phyloP scores from a whole-genome alignment of 2,329 filamentous ascomycete genomes.

The Talaromyces sp. region DNA sequence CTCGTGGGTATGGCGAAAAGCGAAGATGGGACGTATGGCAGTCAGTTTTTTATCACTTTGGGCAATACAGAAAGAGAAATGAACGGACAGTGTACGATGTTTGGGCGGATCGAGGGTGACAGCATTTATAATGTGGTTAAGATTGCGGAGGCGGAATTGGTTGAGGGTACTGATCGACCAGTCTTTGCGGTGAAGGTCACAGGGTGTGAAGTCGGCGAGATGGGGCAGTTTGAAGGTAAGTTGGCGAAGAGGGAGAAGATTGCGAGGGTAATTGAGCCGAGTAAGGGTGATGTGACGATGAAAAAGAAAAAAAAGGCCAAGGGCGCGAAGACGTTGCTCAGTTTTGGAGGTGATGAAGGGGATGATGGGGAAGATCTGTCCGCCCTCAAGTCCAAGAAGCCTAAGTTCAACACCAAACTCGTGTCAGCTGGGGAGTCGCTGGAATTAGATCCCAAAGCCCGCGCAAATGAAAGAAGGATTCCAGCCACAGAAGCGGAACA shows the following conservation, averaged over 20 bases:
- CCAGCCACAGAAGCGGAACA: slow-evolving; percentile 9
- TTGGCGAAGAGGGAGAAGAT: slow-evolving; percentile 41
- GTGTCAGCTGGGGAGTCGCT: slow-evolving; percentile 34
- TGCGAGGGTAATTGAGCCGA: slow-evolving; percentile 26
- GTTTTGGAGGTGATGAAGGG: slow-evolving; percentile 46
- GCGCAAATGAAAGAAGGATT: background rate
- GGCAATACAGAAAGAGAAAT: slow-evolving; percentile 76
- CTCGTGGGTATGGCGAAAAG: slow-evolving; percentile 92
- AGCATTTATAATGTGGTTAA: slow-evolving; percentile 95
- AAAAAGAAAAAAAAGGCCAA: slow-evolving; percentile 44
- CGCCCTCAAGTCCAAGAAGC: slow-evolving; percentile 37
- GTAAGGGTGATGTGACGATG: slow-evolving; percentile 28
- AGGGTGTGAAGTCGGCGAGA: slow-evolving; percentile 43
- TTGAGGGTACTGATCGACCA: slow-evolving; percentile 74
- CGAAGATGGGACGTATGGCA: slow-evolving; percentile 72
- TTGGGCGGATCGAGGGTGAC: slow-evolving; percentile 86
- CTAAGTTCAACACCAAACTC: slow-evolving; percentile 48
- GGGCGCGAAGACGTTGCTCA: slow-evolving; percentile 43
- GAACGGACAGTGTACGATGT: slow-evolving; percentile 85
- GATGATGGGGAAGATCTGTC: slow-evolving; percentile 32
- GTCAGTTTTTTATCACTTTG: slow-evolving; percentile 95
- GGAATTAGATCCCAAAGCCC: slow-evolving; percentile 17
- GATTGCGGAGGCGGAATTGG: slow-evolving; percentile 83
- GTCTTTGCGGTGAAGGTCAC: slow-evolving; percentile 77
- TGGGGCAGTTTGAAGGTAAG: slow-evolving; percentile 45